Percentiles rank a stretch among this genome's conserved stretches.
Conservation (phyloP, 139 green algal species). For the Medakamo hakoo region DNA sequence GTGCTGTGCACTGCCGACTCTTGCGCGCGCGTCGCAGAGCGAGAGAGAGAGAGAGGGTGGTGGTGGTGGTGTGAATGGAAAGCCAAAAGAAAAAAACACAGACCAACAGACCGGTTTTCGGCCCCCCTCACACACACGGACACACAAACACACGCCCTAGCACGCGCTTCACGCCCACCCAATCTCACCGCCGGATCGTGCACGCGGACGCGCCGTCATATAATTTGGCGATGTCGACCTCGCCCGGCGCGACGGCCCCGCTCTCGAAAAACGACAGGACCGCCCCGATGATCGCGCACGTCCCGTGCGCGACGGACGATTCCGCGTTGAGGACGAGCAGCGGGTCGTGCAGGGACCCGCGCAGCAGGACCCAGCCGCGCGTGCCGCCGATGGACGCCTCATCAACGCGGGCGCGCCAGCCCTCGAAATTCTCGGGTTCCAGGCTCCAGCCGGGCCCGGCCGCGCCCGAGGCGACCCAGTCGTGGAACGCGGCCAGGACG, state of each 20-base stretch:
- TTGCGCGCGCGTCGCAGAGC: no score
- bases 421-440: constrained; percentile 72
- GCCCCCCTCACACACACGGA: no score
- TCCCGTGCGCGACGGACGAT: constrained; percentile 4
- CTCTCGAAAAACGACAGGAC: not conserved
- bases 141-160: no score
- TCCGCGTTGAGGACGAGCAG: constrained; percentile 52
- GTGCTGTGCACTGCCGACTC: no score
- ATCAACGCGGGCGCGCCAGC: constrained; percentile 54
- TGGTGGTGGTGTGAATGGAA: no score
- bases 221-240: not conserved
- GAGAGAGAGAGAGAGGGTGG: no score
- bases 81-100: no score
- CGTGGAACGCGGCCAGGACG: constrained; percentile 37
- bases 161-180: no score
- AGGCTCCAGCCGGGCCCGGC: constrained; percentile 37
- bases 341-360: constrained; percentile 75
- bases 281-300: not conserved
- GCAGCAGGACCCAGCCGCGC: constrained; percentile 79
- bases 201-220: not conserved
- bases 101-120: no score
- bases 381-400: constrained; percentile 52
- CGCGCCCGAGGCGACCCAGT: constrained; percentile 26
- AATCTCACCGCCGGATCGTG: not conserved
- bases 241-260: no score